Percentiles rank a stretch among this genome's conserved stretches.
These are phyloP conservation scores for Diaporthe eres DNA, from an alignment of 2,329 filamentous ascomycete species.

Conservation along the genomic window DNA sequence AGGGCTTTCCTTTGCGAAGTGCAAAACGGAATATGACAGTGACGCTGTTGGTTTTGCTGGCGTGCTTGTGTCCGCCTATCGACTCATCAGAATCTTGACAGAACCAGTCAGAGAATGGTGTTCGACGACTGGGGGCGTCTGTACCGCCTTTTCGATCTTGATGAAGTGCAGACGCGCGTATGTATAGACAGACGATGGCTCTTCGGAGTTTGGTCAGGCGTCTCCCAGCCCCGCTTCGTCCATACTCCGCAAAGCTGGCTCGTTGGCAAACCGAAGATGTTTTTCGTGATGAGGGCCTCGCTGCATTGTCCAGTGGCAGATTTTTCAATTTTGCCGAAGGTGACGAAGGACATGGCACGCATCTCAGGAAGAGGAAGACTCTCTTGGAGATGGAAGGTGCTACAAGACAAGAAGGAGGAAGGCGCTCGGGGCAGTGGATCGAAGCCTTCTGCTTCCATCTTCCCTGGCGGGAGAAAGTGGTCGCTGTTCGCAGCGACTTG, in stretches of 20 bases:
- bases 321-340: no score
- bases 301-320: background rate
- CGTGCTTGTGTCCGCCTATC: no score
- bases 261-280: background rate
- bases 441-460: background rate
- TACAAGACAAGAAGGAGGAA: background rate
- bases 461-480: no score
- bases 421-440: background rate
- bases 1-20: background rate
- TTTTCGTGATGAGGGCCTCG: no score
- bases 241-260: rapidly evolving
- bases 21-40: background rate
- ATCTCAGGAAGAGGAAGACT: background rate
- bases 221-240: no score
- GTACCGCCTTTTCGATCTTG: rapidly evolving
- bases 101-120: background rate
- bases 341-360: no score
- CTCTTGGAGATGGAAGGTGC: background rate
- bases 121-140: background rate
- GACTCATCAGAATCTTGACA: background rate
- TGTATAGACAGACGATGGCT: background rate
- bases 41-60: background rate
- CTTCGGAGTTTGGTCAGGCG: background rate
- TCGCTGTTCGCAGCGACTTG: background rate
- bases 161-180: rapidly evolving